phyloP scores from a whole-genome alignment of 805 yeast species.

The Schwanniomyces sp. region DNA sequence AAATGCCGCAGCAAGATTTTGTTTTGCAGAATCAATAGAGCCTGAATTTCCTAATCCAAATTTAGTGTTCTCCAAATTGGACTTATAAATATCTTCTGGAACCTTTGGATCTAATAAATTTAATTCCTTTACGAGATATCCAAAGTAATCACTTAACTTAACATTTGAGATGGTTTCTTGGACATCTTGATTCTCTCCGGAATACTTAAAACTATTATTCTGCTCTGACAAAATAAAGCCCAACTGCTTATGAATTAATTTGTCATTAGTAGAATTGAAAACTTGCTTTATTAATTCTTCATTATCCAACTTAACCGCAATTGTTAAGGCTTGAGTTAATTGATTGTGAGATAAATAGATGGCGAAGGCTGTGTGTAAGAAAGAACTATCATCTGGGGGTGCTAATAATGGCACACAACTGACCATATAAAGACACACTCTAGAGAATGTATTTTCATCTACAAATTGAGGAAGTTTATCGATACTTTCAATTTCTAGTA shows the following conservation, averaged over 20 bases:
- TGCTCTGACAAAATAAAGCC: slow-evolving; percentile 88
- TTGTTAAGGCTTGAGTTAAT: slow-evolving; percentile 83
- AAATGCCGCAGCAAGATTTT: slow-evolving; percentile 91
- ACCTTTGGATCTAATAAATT: slow-evolving; percentile 86
- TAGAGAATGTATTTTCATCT: slow-evolving; percentile 76
- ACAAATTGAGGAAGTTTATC: slow-evolving; percentile 81
- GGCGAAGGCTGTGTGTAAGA: slow-evolving; percentile 83
- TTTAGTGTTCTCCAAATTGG: slow-evolving; percentile 75
- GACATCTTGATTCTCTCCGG: slow-evolving; percentile 65
- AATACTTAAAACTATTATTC: slow-evolving; percentile 68
- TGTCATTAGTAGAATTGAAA: slow-evolving; percentile 77
- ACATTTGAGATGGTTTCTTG: slow-evolving; percentile 84
- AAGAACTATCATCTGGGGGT: slow-evolving; percentile 87
- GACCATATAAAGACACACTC: slow-evolving; percentile 93
- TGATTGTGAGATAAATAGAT: slow-evolving; percentile 78
- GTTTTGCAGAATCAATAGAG: slow-evolving; percentile 82
- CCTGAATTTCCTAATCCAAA: slow-evolving; percentile 59
- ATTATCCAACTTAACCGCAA: slow-evolving; percentile 88
- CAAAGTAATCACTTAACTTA: slow-evolving; percentile 73
- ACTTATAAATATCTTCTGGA: slow-evolving; percentile 93
- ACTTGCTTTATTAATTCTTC: slow-evolving; percentile 74
- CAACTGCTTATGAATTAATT: slow-evolving; percentile 78
- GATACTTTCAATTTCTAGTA: slow-evolving; percentile 85
- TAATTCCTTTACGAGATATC: slow-evolving; percentile 80
- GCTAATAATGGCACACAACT: slow-evolving; percentile 96